Base-by-base conservation (phyloP, 768 basidiomycete genomes). In the Gyrodon lividus region DNA sequence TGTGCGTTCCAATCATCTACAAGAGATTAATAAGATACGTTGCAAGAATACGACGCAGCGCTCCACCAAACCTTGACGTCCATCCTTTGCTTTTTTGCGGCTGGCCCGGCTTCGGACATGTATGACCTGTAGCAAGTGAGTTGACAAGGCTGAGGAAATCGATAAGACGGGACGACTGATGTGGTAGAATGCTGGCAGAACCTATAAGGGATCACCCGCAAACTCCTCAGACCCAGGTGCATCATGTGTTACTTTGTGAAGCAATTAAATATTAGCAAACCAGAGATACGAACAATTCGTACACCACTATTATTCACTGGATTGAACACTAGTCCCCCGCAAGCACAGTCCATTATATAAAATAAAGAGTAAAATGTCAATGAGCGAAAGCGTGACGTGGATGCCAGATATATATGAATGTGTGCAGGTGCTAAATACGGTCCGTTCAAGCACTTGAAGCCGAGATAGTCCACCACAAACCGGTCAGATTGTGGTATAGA, bases 1-100 rank as follows among this genome's bases (percentile, higher is more conserved):
- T 92, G 70, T 98, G 94, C 1, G 95, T 97, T 30, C 94, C 94
- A 62, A 98, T 96, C 35, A 83, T 71, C 89, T 92, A 42, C 20
- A 31, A 16, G 35, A 24, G 39, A 48, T 43, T 9, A 9, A 51
- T 44, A 46, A 49, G 43, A 16, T 20, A 28, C 22, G 9, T 28
- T 26, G 20, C 19, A 44, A 24, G 26, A 22, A 42, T 38, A 28
- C 41, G 31, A 48, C 31, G n/a, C n/a, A n/a, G n/a, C n/a, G 19
- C 43, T 58, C 52, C 39, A 62, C 38, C 55, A 19, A 45, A 73
- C 69, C 60, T 74, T 76, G 50, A 70, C 67, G 30, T 72, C 70
- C 70, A 77, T 72, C 65, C 74, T 81, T 54, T 68, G 70, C 55
- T 61, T 77, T 59, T 78, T 78, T 1, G 59, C 58, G 10, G 64